Evolutionary conservation across 805 yeast species (phyloP).

Genomic region (Debaryomyces castellii): DNA sequence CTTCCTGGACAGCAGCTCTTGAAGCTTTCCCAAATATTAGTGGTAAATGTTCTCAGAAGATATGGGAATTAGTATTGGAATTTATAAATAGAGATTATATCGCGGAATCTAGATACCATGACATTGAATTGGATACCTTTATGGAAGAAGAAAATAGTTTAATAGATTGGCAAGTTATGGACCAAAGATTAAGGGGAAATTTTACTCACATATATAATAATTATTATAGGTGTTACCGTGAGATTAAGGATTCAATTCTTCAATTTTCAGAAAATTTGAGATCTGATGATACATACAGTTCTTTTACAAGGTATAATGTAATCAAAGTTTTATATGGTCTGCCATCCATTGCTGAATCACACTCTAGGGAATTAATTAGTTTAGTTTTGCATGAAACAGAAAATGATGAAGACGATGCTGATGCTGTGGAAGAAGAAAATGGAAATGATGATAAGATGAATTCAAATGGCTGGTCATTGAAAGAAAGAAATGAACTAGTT

Average conservation of each 20-base stretch:
- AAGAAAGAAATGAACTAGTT: slow-evolving; percentile 58
- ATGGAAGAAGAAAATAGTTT: slow-evolving; percentile 10
- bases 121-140: slow-evolving; percentile 4
- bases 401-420: slow-evolving; percentile 24
- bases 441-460: slow-evolving; percentile 16
- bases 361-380: slow-evolving; percentile 58
- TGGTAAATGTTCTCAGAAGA: slow-evolving; percentile 27
- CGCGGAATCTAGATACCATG: slow-evolving; percentile 5
- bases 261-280: slow-evolving; percentile 32
- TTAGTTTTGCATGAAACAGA: slow-evolving; percentile 42
- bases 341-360: slow-evolving; percentile 70
- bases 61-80: slow-evolving; percentile 56
- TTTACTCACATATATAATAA: slow-evolving; percentile 25
- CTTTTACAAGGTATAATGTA: slow-evolving; percentile 52
- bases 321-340: slow-evolving; percentile 55
- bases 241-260: slow-evolving; percentile 35
- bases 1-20: slow-evolving; percentile 77
- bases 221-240: slow-evolving; percentile 28
- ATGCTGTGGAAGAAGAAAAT: slow-evolving; percentile 16
- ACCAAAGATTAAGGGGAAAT: slow-evolving; percentile 44
- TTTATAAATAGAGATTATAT: slow-evolving; percentile 27
- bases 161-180: slow-evolving; percentile 43
- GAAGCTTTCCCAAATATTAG: slow-evolving; percentile 53
- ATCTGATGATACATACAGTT: slow-evolving; percentile 39
- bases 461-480: slow-evolving; percentile 37